These are phyloP conservation scores for Cystobasidium slooffiae DNA, from an alignment of 1,284 basidiomycete genomes.

Conservation along the genomic window DNA sequence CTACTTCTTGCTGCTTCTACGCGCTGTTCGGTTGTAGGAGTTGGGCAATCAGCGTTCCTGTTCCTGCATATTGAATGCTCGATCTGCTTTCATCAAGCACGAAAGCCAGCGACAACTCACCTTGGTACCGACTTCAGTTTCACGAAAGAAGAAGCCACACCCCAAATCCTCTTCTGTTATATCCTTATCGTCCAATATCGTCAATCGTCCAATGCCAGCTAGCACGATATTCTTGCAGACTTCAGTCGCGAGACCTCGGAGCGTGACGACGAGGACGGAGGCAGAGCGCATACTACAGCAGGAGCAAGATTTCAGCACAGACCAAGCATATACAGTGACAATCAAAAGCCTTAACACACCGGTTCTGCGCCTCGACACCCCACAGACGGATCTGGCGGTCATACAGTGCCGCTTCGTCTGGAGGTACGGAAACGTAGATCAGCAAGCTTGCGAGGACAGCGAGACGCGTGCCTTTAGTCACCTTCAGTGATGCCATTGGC, in stretches of 20 bases:
- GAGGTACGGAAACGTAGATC: neutral
- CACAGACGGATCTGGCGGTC: conserved; percentile 94
- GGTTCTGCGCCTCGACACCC: conserved; percentile 96
- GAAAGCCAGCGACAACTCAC: conserved; percentile 60
- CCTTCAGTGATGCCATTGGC: conserved; percentile 32
- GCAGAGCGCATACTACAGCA: conserved; percentile 83
- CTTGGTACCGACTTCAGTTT: conserved; percentile 86
- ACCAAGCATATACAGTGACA: conserved; percentile 14
- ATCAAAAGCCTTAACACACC: conserved; percentile 61
- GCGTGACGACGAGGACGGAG: conserved; percentile 79
- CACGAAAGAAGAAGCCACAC: conserved; percentile 89
- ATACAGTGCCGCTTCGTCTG: conserved; percentile 84
- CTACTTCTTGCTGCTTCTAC: conserved; percentile 80
- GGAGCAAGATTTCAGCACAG: conserved; percentile 44
- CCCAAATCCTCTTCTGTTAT: conserved; percentile 76
- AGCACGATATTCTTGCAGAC: conserved; percentile 85
- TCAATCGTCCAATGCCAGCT: conserved; percentile 64
- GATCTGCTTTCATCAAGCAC: no score
- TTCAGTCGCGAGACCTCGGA: conserved; percentile 89
- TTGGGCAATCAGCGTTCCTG: conserved; percentile 41
- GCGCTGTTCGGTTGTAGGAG: conserved; percentile 63
- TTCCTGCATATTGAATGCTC: neutral
- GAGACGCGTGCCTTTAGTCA: neutral
- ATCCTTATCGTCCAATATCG: conserved; percentile 62
- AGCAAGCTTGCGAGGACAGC: conserved; percentile 2